These are phyloP conservation scores for Neotropicomus parvogracilis DNA, from an alignment of 1,284 basidiomycete species.

Conservation along the genomic window DNA sequence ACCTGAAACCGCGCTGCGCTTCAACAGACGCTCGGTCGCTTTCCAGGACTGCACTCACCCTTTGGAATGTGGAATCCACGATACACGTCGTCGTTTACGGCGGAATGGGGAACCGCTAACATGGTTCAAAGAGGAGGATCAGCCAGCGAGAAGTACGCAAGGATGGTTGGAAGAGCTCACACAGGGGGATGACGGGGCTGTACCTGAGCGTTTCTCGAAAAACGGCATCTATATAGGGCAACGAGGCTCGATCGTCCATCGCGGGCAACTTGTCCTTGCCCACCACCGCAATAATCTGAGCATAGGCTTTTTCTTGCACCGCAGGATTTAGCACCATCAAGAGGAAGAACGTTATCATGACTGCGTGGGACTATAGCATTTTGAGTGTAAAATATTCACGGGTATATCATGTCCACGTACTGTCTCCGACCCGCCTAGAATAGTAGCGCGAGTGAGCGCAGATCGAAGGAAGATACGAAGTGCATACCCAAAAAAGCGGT, in stretches of 20 bases:
- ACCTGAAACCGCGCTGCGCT: neutral
- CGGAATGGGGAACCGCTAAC: neutral
- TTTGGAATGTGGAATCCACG: neutral
- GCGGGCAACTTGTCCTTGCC: neutral
- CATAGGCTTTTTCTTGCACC: neutral
- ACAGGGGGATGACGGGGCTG: slow-evolving; percentile 3
- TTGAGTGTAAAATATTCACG: neutral
- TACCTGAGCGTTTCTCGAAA: neutral
- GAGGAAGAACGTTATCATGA: neutral
- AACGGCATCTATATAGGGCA: neutral
- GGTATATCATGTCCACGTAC: slow-evolving; percentile 5
- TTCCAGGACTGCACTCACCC: neutral
- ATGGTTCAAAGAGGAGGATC: neutral
- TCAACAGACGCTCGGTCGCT: neutral
- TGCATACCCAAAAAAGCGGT: too few relatives aligned
- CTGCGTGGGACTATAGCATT: slow-evolving; percentile 4
- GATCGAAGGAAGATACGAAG: neutral
- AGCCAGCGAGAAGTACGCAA: neutral
- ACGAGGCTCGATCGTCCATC: neutral
- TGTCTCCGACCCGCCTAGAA: slow-evolving; percentile 12
- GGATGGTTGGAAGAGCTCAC: neutral
- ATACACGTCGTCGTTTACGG: neutral
- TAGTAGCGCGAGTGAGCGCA: neutral
- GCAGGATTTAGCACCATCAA: neutral
- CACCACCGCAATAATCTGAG: neutral